Evolutionary conservation across 169 alveolate genomes (phyloP).

Genomic region (Plasmodium gaboni): DNA sequence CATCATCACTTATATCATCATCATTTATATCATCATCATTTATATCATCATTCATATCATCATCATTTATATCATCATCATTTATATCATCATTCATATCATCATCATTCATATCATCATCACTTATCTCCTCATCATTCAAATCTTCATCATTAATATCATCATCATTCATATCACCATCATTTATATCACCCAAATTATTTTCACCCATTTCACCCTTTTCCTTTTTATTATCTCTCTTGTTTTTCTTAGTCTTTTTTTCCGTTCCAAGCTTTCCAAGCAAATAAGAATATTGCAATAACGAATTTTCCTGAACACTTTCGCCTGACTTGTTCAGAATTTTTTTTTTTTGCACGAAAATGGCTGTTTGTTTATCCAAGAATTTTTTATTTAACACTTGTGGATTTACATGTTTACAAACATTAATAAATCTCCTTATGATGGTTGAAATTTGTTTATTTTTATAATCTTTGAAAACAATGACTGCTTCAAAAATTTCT

Average conservation of each 20-base stretch:
- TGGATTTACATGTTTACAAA: conserved; percentile 32
- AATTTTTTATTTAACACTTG: conserved; percentile 15
- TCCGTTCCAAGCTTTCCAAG: neutral
- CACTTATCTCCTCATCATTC: neutral
- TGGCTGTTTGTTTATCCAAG: conserved; percentile 52
- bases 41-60: neutral
- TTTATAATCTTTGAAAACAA: conserved; percentile 53
- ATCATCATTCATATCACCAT: neutral
- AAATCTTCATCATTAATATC: neutral
- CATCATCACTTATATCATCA: neutral
- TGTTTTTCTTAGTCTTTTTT: neutral
- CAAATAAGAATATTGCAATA: conserved; percentile 31
- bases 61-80: neutral
- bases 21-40: neutral
- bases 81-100: neutral
- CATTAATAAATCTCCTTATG: conserved; percentile 35
- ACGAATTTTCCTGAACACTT: conserved; percentile 5
- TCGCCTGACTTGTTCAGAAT: neutral
- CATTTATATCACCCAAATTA: neutral
- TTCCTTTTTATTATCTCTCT: neutral
- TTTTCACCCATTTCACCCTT: neutral
- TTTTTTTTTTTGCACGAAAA: conserved; percentile 21
- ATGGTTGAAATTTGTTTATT: conserved; percentile 23
- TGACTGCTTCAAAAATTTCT: conserved; percentile 37
- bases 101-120: neutral